A percentile compares a stretch with the other conserved stretches of the same genome.
phyloP scores from a whole-genome alignment of 192 early-diverging fungal genomes.

The Podila horticola region DNA sequence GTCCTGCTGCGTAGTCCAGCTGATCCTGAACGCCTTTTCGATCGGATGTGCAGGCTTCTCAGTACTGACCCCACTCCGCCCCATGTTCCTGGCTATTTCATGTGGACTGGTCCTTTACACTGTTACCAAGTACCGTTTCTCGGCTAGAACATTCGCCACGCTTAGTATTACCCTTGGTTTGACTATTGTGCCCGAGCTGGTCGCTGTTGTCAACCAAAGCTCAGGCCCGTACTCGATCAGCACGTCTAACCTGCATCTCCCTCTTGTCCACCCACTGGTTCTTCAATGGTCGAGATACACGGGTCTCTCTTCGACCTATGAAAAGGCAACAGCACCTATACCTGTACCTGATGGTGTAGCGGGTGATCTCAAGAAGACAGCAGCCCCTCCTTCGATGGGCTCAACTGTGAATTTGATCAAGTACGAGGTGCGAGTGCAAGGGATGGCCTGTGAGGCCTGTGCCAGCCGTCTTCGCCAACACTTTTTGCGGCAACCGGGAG shows the following conservation, averaged over 20 bases:
- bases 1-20: constrained; percentile 64
- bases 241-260: neutral
- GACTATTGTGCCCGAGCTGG: constrained; percentile 54
- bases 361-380: constrained; percentile 2
- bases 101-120: constrained; percentile 28
- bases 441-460: constrained; percentile 62
- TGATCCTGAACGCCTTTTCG: constrained; percentile 63
- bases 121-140: constrained; percentile 32
- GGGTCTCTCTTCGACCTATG: neutral
- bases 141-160: constrained; percentile 11
- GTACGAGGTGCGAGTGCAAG: constrained; percentile 51
- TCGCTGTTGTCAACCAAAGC: constrained; percentile 48
- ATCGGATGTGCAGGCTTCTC: constrained; percentile 66
- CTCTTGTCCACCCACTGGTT: neutral
- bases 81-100: constrained; percentile 47
- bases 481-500: constrained; percentile 19
- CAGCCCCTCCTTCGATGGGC: neutral
- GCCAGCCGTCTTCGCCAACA: constrained; percentile 58
- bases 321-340: neutral
- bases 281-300: neutral
- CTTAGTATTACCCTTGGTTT: constrained; percentile 42
- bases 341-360: neutral
- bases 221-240: neutral
- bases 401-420: constrained; percentile 3
- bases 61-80: constrained; percentile 60